Percentiles rank a stretch among this genome's conserved stretches.
These are phyloP conservation scores for Trichoderma oligosporum DNA, from an alignment of 2,329 filamentous ascomycete species.

Conservation along the genomic window DNA sequence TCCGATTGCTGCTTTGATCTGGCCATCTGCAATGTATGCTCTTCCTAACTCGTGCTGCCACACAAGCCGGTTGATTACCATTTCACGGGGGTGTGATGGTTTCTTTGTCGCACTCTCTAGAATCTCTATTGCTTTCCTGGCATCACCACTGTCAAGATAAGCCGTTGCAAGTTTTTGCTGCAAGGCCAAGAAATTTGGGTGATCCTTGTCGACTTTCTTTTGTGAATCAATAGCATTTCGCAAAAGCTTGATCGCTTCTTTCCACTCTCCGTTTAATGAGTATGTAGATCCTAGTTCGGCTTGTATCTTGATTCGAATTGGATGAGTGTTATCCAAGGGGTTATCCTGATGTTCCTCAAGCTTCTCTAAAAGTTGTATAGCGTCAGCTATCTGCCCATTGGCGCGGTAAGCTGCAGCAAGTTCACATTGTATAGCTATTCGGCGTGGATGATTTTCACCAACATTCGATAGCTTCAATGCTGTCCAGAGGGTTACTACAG, in stretches of 20 bases:
- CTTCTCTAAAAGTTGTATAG: background rate
- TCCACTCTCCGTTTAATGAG: background rate
- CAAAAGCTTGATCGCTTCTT: slow-evolving; percentile 6
- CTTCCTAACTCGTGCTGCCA: slow-evolving; percentile 6
- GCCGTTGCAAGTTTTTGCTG: slow-evolving; percentile 13
- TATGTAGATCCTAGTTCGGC: background rate
- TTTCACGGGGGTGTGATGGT: background rate
- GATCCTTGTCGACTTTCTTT: background rate
- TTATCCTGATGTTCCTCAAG: background rate
- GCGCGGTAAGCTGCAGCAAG: slow-evolving; percentile 1
- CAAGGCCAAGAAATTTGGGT: background rate
- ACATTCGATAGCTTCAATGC: background rate
- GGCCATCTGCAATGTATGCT: slow-evolving; percentile 14
- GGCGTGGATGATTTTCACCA: background rate
- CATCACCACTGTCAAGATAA: slow-evolving; percentile 12
- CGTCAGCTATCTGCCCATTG: slow-evolving; percentile 11
- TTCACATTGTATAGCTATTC: background rate
- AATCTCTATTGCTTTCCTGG: background rate
- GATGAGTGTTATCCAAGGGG: background rate
- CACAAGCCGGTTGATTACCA: background rate
- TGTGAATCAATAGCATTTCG: slow-evolving; percentile 2
- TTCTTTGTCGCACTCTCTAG: background rate
- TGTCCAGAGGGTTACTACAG: background rate
- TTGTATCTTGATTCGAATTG: background rate
- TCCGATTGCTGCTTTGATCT: slow-evolving; percentile 7